Evolutionary conservation across 208 protist species (phyloP).

Genomic region (Crithidia expoeki): DNA sequence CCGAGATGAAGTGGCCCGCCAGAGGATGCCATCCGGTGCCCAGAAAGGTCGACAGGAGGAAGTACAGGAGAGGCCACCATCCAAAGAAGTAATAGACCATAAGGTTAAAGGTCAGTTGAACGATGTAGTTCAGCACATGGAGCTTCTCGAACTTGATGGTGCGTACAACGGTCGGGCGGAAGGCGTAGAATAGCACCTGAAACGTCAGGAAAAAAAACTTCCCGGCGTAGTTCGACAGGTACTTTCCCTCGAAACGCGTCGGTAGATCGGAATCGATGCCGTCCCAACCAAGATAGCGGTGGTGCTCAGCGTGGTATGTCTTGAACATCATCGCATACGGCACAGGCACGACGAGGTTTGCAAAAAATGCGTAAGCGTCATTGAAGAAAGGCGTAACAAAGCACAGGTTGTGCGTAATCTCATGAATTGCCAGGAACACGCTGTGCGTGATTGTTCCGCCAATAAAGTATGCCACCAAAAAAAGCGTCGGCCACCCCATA

Average conservation of each 20-base stretch:
- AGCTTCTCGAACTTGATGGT: constrained; percentile 61
- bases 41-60: constrained; percentile 76
- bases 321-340: constrained; percentile 94
- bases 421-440: constrained; percentile 90
- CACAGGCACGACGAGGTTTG: constrained; percentile 87
- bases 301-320: constrained; percentile 93
- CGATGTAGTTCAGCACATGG: constrained; percentile 62
- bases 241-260: constrained; percentile 65
- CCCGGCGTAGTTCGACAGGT: constrained; percentile 63
- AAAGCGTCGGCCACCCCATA: constrained; percentile 68
- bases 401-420: constrained; percentile 89
- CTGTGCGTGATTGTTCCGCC: constrained; percentile 87
- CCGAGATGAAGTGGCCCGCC: constrained; percentile 92
- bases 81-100: constrained; percentile 62
- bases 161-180: constrained; percentile 81
- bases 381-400: constrained; percentile 84
- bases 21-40: constrained; percentile 89
- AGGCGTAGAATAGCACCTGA: constrained; percentile 90
- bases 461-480: constrained; percentile 79
- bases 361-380: constrained; percentile 80
- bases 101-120: constrained; percentile 47
- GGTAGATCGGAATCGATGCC: constrained; percentile 89
- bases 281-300: constrained; percentile 92
- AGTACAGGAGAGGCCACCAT: constrained; percentile 74
- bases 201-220: constrained; percentile 90